Base-by-base conservation (phyloP, 225 moss, liverwort and hornwort genomes). In the Asterella californica region DNA sequence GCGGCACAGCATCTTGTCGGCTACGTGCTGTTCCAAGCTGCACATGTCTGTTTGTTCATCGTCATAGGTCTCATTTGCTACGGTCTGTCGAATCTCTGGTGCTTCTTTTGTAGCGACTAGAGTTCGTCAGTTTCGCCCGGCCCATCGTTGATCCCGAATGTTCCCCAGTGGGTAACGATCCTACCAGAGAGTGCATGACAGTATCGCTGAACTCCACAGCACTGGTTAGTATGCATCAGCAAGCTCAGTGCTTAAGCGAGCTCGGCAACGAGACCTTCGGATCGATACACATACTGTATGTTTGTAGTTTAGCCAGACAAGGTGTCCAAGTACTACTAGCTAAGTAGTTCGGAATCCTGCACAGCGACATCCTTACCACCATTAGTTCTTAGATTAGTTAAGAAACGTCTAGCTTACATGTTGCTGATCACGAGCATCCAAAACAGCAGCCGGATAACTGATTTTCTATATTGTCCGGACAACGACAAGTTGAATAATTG, bases 1-100 rank as follows among this genome's bases (percentile, higher is more conserved):
- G 63, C 63, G 18, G 76, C 76, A n/a, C 76, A 77, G 61, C 45
- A 77, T 61, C 38, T 77, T 2, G 9, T 77, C 22, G 46, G 76
- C 76, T 77, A 77, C 45, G 76, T 61, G 11, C 63, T 77, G 12
- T 77, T 77, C 76, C 76, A 77, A 19, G 59, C 34, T 37, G 76
- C 76, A 62, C 76, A 77, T 24, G 76, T 77, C 42, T 63, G 60
- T 38, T 47, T 77, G 6, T 77, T 77, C 76, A 77, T 62, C 24
- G 59, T 77, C 42, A 38, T 63, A 37, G 24, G 76, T 38, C 37
- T 77, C 61, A 37, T 47, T 8, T 77, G 60, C 76, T 77, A 77
- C 34, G 76, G 38, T 27, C 37, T 77, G 38, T 60, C 63, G n/a
- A 37, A 24, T 37, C 42, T 63, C 10, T 77, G 76, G 76, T 77